These are phyloP conservation scores for Barnettozyma botsteinii DNA, from an alignment of 805 yeast genomes.

Conservation along the genomic window DNA sequence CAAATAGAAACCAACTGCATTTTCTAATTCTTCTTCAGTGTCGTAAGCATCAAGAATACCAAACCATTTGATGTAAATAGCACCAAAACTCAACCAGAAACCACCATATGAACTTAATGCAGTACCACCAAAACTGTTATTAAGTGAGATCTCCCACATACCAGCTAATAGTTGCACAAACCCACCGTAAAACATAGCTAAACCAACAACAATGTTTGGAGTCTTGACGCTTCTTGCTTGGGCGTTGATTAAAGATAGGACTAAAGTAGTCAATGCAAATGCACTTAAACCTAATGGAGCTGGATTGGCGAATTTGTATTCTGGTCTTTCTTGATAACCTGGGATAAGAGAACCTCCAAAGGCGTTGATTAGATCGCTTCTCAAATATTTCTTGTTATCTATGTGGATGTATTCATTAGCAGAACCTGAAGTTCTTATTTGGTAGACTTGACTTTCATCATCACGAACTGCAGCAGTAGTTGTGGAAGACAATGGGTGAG, in stretches of 20 bases:
- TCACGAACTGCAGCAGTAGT: neutral
- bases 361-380: conserved; percentile 48
- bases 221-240: conserved; percentile 52
- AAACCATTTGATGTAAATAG: conserved; percentile 47
- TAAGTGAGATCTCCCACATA: conserved; percentile 61
- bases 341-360: conserved; percentile 74
- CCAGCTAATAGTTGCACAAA: conserved; percentile 55
- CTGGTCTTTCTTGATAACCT: conserved; percentile 43
- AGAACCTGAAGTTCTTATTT: conserved; percentile 24
- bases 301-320: conserved; percentile 53
- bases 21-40: conserved; percentile 34
- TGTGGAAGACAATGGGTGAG: conserved; percentile 1
- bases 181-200: conserved; percentile 62
- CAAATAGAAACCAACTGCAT: conserved; percentile 47
- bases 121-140: conserved; percentile 62
- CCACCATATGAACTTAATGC: conserved; percentile 39
- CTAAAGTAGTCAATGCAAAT: conserved; percentile 59
- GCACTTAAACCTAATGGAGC: conserved; percentile 60
- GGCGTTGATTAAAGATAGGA: conserved; percentile 46
- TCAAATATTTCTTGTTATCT: conserved; percentile 26
- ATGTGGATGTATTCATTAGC: conserved; percentile 22
- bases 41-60: conserved; percentile 42
- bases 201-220: conserved; percentile 53
- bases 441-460: conserved; percentile 4
- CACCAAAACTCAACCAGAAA: conserved; percentile 62